These are phyloP conservation scores for Lagerstroemia speciosa DNA, from an alignment of 345 rosid species.

Conservation along the genomic window DNA sequence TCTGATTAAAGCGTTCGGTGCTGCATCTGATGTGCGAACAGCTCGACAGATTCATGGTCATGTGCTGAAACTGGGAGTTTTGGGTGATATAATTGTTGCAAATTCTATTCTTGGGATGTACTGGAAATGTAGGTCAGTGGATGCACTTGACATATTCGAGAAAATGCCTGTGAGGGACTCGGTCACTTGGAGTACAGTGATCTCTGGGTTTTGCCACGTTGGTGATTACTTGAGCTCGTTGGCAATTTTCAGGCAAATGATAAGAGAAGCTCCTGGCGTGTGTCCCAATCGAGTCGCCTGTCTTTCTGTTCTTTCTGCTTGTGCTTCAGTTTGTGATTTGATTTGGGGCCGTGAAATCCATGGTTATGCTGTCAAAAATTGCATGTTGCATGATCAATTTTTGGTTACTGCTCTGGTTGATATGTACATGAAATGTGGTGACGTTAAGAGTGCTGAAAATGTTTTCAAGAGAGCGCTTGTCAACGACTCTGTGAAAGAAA, in stretches of 20 bases:
- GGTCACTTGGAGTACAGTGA: conserved; percentile 39
- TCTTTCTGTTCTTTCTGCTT: conserved; percentile 28
- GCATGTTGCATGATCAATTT: conserved; percentile 22
- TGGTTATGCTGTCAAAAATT: conserved; percentile 25
- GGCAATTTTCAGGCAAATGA: conserved; percentile 22
- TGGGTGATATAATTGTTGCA: conserved; percentile 20
- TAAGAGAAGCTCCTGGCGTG: conserved; percentile 10
- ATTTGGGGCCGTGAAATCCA: conserved; percentile 33
- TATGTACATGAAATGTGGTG: conserved; percentile 40
- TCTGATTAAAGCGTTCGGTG: conserved; percentile 36
- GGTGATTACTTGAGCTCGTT: conserved; percentile 18
- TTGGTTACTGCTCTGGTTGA: conserved; percentile 29
- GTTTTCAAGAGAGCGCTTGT: conserved; percentile 18
- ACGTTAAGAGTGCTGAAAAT: conserved; percentile 23
- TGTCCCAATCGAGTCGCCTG: conserved; percentile 20
- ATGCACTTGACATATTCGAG: conserved; percentile 29
- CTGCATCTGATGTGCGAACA: conserved; percentile 14
- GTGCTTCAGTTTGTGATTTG: conserved; percentile 22
- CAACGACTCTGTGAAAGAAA: conserved; percentile 13
- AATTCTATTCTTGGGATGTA: conserved; percentile 28
- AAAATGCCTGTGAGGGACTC: conserved; percentile 25
- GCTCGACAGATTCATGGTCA: conserved; percentile 35
- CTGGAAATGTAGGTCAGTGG: conserved; percentile 19
- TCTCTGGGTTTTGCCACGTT: conserved; percentile 24
- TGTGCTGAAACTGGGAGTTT: conserved; percentile 24